A percentile compares a stretch with the other conserved stretches of the same genome.
phyloP scores from a whole-genome alignment of 495 filamentous ascomycete species.

The Extremus antarcticus region DNA sequence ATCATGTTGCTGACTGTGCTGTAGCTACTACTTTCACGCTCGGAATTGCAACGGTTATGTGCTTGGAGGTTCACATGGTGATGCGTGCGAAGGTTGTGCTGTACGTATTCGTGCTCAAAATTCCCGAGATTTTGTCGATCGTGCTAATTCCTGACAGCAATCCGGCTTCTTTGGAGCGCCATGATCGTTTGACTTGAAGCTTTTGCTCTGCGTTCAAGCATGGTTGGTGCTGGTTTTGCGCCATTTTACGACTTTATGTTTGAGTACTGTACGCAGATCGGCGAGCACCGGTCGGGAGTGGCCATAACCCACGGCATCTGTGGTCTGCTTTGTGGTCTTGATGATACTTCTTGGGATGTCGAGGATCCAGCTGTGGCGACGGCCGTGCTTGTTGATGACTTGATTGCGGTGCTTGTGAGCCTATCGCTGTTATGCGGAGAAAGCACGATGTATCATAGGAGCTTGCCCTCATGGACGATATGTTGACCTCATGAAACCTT shows the following conservation, averaged over 20 bases:
- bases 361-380: too few relatives aligned
- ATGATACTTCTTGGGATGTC: too few relatives aligned
- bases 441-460: background rate
- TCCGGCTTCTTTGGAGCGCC: conserved; percentile 2
- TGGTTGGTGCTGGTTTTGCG: background rate
- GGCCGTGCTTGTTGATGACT: too few relatives aligned
- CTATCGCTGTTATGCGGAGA: too few relatives aligned
- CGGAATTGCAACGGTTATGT: conserved; percentile 2
- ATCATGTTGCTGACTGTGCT: background rate
- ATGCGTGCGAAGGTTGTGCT: background rate
- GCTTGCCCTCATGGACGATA: too few relatives aligned
- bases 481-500: background rate
- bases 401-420: too few relatives aligned
- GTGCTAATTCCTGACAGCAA: background rate
- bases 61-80: background rate
- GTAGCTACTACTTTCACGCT: conserved; percentile 1
- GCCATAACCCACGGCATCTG: too few relatives aligned
- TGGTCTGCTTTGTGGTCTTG: too few relatives aligned
- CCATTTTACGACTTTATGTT: too few relatives aligned
- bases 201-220: background rate
- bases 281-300: too few relatives aligned
- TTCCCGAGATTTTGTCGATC: background rate
- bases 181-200: background rate
- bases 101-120: background rate
- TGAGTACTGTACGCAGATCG: too few relatives aligned